Evolutionary conservation across 2,329 filamentous ascomycete species (phyloP).

Genomic region (Macrophomina pseudophaseolina): DNA sequence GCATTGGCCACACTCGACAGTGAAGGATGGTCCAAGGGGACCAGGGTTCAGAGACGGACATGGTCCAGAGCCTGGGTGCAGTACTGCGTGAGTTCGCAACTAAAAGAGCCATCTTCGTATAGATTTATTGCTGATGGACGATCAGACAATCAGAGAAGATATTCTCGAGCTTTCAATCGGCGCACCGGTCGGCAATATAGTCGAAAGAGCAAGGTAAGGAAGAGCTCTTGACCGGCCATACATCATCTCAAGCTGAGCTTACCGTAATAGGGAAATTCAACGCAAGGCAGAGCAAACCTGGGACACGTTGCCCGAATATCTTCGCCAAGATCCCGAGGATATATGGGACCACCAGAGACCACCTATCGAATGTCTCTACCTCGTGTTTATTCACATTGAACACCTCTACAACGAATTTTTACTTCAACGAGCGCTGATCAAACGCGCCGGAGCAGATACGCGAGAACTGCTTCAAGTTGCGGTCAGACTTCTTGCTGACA

Average conservation of each 20-base stretch:
- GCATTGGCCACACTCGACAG: slow-evolving; percentile 9
- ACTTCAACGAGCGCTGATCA: slow-evolving; percentile 60
- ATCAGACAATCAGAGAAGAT: slow-evolving; percentile 52
- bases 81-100: slow-evolving; percentile 44
- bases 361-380: slow-evolving; percentile 51
- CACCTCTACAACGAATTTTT: slow-evolving; percentile 65
- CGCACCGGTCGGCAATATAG: slow-evolving; percentile 40
- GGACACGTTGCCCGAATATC: slow-evolving; percentile 36
- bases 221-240: not conserved
- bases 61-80: slow-evolving; percentile 54
- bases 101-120: too few relatives aligned
- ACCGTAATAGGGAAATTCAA: slow-evolving; percentile 32
- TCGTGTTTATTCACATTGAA: slow-evolving; percentile 53
- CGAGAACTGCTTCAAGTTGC: slow-evolving; percentile 45
- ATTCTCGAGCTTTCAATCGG: slow-evolving; percentile 63
- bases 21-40: slow-evolving; percentile 38
- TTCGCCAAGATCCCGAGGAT: slow-evolving; percentile 32
- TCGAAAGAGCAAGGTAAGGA: slow-evolving; percentile 40
- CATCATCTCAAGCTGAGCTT: not conserved
- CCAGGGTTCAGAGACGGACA: slow-evolving; percentile 51
- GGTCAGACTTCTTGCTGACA: slow-evolving; percentile 44
- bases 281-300: slow-evolving; percentile 31
- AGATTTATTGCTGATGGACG: not conserved
- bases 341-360: slow-evolving; percentile 25
- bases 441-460: slow-evolving; percentile 14